phyloP scores from a whole-genome alignment of 2,329 filamentous ascomycete species.

The Nemania diffusa region DNA sequence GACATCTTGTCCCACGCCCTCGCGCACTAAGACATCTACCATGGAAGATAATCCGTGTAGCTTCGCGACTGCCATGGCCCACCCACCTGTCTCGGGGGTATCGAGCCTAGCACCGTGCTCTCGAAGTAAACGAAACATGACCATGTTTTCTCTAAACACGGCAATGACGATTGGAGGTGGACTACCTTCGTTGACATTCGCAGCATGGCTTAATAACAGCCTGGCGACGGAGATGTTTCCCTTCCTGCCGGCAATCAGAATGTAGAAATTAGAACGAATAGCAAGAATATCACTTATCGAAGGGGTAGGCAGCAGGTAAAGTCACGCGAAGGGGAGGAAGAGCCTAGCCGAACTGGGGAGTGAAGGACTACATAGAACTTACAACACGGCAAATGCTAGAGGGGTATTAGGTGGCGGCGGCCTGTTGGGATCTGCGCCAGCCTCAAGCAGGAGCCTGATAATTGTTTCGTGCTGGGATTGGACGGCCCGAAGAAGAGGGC shows the following conservation, averaged over 20 bases:
- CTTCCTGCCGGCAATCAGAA: conserved; percentile 7
- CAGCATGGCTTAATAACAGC: not conserved
- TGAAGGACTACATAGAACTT: not conserved
- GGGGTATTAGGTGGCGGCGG: conserved; percentile 9
- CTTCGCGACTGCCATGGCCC: conserved; percentile 32
- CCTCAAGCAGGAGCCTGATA: conserved; percentile 28
- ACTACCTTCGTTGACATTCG: not conserved
- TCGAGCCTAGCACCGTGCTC: conserved; percentile 33
- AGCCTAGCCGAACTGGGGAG: not conserved
- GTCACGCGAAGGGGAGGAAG: not conserved
- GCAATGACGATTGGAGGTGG: conserved; percentile 16
- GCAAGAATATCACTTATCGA: not conserved
- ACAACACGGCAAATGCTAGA: not conserved
- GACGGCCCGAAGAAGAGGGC: not conserved
- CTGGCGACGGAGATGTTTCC: not conserved
- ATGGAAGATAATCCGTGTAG: conserved; percentile 30
- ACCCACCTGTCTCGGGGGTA: conserved; percentile 35
- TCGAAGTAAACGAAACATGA: conserved; percentile 35
- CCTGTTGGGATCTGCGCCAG: conserved; percentile 27
- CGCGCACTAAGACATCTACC: conserved; percentile 28
- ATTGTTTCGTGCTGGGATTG: not conserved
- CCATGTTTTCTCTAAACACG: conserved; percentile 32
- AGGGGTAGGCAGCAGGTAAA: no score
- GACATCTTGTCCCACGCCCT: conserved; percentile 23
- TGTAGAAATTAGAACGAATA: not conserved